A percentile compares a stretch with the other conserved stretches of the same genome.
These are phyloP conservation scores for Stevia rebaudiana DNA, from an alignment of 140 eudicot species.

Conservation along the genomic window DNA sequence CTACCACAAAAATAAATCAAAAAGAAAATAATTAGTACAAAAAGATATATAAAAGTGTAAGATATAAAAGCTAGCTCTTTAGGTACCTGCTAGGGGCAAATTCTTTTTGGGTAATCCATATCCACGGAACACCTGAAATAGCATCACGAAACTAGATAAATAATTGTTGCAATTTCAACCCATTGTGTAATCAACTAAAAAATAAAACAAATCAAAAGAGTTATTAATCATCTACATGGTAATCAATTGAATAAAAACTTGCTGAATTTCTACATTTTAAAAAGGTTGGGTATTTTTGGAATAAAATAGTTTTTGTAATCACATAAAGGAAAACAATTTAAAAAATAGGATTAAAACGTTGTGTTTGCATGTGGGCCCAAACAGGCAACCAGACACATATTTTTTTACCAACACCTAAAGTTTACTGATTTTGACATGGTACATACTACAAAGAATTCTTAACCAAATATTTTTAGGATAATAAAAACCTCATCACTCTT, in stretches of 20 bases:
- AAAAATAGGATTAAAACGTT: not conserved
- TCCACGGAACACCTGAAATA: constrained; percentile 43
- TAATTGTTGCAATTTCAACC: not conserved
- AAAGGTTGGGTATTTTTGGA: not conserved
- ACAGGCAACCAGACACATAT: not conserved
- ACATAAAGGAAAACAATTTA: not conserved
- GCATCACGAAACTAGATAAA: not conserved
- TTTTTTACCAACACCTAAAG: not conserved
- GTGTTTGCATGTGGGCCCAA: not conserved
- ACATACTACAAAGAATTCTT: not conserved
- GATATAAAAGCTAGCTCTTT: not conserved
- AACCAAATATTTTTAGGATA: not conserved
- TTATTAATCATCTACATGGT: not conserved
- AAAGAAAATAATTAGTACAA: constrained; percentile 8
- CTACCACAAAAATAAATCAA: constrained; percentile 20
- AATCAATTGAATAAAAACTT: not conserved
- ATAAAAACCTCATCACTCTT: constrained; percentile 61
- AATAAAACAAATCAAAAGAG: not conserved
- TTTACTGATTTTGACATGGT: not conserved
- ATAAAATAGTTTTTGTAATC: not conserved
- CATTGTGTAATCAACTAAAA: not conserved
- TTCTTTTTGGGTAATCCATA: constrained; percentile 44
- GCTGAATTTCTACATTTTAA: not conserved
- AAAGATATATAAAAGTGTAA: not conserved
- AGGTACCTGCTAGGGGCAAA: constrained; percentile 45